Percentiles rank a stretch among this genome's conserved stretches.
phyloP scores from a whole-genome alignment of 1,284 basidiomycete species.

The Agaricales sp. region DNA sequence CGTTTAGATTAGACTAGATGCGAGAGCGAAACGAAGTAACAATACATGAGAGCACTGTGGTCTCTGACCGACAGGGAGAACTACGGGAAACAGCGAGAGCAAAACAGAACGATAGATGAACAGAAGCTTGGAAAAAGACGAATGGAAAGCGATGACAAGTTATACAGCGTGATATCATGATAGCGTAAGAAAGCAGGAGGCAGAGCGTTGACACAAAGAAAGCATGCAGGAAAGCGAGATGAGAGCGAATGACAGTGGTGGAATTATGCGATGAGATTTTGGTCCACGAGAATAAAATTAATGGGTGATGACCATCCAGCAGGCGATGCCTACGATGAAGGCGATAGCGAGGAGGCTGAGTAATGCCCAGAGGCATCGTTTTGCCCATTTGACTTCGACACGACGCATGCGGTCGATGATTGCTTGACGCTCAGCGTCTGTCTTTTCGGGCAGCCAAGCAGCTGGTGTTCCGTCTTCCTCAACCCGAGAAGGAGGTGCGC shows the following conservation, averaged over 20 bases:
- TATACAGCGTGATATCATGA: neutral
- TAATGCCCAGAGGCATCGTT: slow-evolving; percentile 24
- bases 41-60: too few species aligned
- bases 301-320: neutral
- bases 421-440: slow-evolving; percentile 20
- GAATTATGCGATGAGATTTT: too few species aligned
- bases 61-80: too few species aligned
- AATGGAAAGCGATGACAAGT: too few species aligned
- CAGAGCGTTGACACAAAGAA: neutral
- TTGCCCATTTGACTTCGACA: slow-evolving; percentile 26
- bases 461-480: slow-evolving; percentile 11
- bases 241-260: too few species aligned
- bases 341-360: slow-evolving; percentile 16
- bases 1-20: too few species aligned
- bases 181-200: neutral
- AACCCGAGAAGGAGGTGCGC: slow-evolving; percentile 16
- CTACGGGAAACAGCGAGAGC: too few species aligned
- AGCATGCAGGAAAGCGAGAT: neutral
- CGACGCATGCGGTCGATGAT: slow-evolving; percentile 21
- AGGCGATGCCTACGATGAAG: slow-evolving; percentile 1
- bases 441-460: slow-evolving; percentile 28
- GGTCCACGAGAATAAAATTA: too few species aligned
- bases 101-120: too few species aligned
- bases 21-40: too few species aligned
- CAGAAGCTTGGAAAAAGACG: too few species aligned